Evolutionary conservation across 305 asterid genomes (phyloP).

Genomic region (Fraxinus greggii): DNA sequence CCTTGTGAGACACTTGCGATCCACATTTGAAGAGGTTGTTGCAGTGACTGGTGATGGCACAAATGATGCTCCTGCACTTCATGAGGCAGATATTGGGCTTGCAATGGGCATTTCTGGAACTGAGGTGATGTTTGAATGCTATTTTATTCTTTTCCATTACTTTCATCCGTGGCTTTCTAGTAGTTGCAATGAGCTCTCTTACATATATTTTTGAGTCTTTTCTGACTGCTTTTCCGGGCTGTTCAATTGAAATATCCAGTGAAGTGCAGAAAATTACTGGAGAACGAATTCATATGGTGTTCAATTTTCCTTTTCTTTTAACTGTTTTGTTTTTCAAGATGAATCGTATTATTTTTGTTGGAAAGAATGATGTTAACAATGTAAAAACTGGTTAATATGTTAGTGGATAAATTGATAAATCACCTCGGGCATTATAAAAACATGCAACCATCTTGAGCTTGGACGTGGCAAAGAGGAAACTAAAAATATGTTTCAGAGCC

Average conservation of each 20-base stretch:
- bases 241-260: not conserved
- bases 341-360: not conserved
- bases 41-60: conserved; percentile 99
- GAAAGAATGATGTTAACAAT: not conserved
- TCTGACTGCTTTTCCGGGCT: not conserved
- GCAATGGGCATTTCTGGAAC: conserved; percentile 99
- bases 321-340: not conserved
- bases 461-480: not conserved
- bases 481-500: not conserved
- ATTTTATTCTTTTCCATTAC: not conserved
- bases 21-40: conserved; percentile 86
- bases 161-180: not conserved
- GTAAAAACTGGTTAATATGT: not conserved
- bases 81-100: conserved; percentile 98
- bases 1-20: conserved; percentile 74
- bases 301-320: not conserved
- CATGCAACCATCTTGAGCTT: not conserved
- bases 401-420: not conserved
- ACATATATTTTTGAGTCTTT: not conserved
- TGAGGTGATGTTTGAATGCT: conserved; percentile 52
- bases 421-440: not conserved
- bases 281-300: not conserved
- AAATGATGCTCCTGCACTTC: conserved; percentile 98
- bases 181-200: not conserved
- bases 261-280: not conserved